Conservation (phyloP, 73 alveolate genomes). For the Tetrahymena borealis region DNA sequence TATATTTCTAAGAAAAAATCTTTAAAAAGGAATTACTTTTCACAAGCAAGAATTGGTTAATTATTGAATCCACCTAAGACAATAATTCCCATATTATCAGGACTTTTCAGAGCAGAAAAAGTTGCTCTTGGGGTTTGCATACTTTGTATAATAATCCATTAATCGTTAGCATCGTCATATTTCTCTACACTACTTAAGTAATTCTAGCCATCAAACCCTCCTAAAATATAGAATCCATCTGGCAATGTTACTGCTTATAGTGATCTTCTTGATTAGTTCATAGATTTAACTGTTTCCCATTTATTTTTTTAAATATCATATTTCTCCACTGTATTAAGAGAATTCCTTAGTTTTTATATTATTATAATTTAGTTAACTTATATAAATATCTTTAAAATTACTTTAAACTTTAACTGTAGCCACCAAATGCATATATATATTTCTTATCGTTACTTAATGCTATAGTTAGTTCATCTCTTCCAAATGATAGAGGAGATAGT, state of each 20-base stretch:
- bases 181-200: constrained; percentile 73
- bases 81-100: constrained; percentile 68
- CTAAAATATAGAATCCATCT: constrained; percentile 88
- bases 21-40: constrained; percentile 51
- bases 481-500: constrained; percentile 57
- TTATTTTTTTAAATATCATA: constrained; percentile 52
- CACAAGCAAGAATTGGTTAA: constrained; percentile 60
- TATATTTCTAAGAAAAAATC: background rate
- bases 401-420: constrained; percentile 49
- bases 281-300: constrained; percentile 76
- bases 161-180: constrained; percentile 42
- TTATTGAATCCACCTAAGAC: constrained; percentile 90
- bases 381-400: constrained; percentile 5
- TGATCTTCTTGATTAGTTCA: constrained; percentile 81
- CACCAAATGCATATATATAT: constrained; percentile 78
- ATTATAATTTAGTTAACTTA: background rate
- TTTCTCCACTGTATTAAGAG: constrained; percentile 76
- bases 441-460: constrained; percentile 63
- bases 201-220: constrained; percentile 89
- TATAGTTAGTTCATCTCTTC: constrained; percentile 58
- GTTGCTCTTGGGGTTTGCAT: constrained; percentile 80
- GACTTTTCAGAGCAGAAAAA: constrained; percentile 65
- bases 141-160: constrained; percentile 59
- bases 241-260: constrained; percentile 85
- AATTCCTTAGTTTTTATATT: constrained; percentile 15